Evolutionary conservation across 257 asterid species (phyloP), one percentile per base, ranked within the genome.

Genomic region (Petrea volubilis): DNA sequence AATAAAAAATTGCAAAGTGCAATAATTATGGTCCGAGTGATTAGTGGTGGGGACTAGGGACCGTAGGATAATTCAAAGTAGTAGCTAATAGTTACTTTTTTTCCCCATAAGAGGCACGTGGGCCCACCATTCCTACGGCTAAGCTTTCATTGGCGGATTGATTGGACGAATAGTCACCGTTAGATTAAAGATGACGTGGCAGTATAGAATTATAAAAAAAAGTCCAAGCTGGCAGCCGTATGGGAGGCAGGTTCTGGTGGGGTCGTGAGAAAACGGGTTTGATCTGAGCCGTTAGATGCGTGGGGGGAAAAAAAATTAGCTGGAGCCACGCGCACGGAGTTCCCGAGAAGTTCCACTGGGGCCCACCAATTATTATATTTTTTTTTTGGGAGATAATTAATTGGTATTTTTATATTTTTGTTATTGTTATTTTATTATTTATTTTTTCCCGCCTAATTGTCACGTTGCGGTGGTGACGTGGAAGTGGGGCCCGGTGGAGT

Each of bases 311-410:
- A 7, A 25, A 31, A 60, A 47, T 66, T 27, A 33, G n/a, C 53
- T 73, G 46, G 21, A 60, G 79, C 68, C 79, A 74, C 76, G 76
- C 82, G 77, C 89, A 77, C 77, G 84, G 82, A 80, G 74, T 75
- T 63, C 75, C 75, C 82, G 77, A 78, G 78, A 77, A 72, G n/a
- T n/a, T 13, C 46, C 55, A n/a, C n/a, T 47, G 74, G 84, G 78
- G 24, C 52, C 86, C 62, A 50, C 64, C 0, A 7, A 13, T 5
- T 40, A 6, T 36, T 57, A 4, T 15, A 21, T 38, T 53, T 10
- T 21, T 2, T 43, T 62, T 38, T 38, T 11, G 38, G 11, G 34
- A 25, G 17, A 53, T 12, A 14, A 23, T 29, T 59, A 28, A 29
- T 17, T 60, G 5, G 3, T 56, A 7, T 18, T 60, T 8, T 60